A percentile compares a stretch with the other conserved stretches of the same genome.
Evolutionary conservation across 257 asterid genomes (phyloP).

Genomic region (Plantago major): DNA sequence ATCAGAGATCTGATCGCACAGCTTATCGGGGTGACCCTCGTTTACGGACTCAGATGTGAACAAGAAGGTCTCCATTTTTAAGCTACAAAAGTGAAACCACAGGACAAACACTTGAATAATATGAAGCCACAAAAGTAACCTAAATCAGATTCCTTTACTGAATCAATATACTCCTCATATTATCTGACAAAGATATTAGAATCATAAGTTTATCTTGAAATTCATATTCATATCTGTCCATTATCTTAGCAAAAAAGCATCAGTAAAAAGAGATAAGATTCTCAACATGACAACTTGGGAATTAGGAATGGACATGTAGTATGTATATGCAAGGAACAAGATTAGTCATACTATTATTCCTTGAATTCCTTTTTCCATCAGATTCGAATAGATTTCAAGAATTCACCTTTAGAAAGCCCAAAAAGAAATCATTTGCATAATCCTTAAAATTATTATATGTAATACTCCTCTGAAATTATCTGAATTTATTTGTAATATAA

Average conservation of each 20-base stretch:
- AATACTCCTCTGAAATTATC: too few species aligned
- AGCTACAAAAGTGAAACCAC: constrained; percentile 6
- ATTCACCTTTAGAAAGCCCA: background rate
- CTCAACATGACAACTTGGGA: background rate
- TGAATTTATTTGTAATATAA: too few species aligned
- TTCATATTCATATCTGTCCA: background rate
- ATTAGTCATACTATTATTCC: background rate
- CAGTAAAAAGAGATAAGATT: background rate
- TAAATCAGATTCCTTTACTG: background rate
- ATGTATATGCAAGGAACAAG: background rate
- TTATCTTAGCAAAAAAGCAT: background rate
- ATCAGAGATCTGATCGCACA: constrained; percentile 11
- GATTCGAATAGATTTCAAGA: background rate
- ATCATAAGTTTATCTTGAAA: background rate
- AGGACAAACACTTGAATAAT: background rate
- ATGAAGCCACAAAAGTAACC: background rate
- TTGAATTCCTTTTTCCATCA: background rate
- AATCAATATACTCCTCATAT: background rate
- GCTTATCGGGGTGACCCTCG: constrained; percentile 12
- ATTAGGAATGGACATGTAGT: background rate
- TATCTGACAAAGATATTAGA: background rate
- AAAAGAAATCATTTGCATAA: too few species aligned
- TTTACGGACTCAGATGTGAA: constrained; percentile 10
- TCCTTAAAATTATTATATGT: too few species aligned
- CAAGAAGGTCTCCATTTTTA: constrained; percentile 10